phyloP scores from a whole-genome alignment of 139 green algal species.

The Marvania coccoides region DNA sequence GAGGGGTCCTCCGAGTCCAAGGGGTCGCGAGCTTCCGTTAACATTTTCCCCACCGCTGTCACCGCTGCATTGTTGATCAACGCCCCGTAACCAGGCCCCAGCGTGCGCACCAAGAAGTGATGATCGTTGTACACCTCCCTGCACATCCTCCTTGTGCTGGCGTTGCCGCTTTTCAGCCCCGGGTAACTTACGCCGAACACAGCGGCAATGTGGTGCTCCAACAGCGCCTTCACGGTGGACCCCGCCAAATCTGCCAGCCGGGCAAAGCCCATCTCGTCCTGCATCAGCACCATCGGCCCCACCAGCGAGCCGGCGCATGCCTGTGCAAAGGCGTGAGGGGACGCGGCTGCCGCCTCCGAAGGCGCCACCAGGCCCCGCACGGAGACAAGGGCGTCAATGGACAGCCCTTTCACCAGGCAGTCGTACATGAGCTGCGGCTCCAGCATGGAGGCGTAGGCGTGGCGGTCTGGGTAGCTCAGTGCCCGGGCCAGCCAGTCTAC shows the following conservation, averaged over 20 bases:
- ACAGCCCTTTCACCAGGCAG: neutral
- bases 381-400: neutral
- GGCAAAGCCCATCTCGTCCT: neutral
- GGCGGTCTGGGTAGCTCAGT: constrained; percentile 26
- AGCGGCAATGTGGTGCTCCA: constrained; percentile 8
- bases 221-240: neutral
- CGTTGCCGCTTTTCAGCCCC: neutral
- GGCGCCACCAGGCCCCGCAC: neutral
- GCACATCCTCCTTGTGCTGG: neutral
- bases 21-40: constrained; percentile 10
- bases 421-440: neutral
- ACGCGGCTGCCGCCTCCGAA: neutral
- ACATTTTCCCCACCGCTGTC: constrained; percentile 6
- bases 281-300: neutral
- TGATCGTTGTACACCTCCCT: neutral
- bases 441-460: constrained; percentile 4
- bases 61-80: constrained; percentile 3
- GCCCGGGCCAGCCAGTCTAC: constrained; percentile 14
- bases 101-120: too few relatives aligned
- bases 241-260: neutral
- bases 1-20: neutral
- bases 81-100: neutral
- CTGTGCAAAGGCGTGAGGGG: neutral
- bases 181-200: constrained; percentile 13
- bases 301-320: neutral